Evolutionary conservation across 1,284 basidiomycete species (phyloP).

Genomic region (Coriolopsis trogii): DNA sequence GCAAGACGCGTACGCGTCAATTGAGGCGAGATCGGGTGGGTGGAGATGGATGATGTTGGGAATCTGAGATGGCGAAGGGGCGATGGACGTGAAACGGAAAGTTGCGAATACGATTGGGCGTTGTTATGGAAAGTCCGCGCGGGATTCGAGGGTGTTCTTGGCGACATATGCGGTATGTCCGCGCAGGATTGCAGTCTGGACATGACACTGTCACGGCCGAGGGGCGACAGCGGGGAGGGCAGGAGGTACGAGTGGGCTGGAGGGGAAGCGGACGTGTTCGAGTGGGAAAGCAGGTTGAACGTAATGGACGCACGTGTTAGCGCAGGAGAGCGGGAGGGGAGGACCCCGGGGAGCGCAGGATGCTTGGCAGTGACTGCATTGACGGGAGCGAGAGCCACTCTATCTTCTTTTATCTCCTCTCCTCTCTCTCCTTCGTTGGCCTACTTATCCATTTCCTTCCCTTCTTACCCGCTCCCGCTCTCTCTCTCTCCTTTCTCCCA

Average conservation of each 20-base stretch:
- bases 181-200: too few species aligned
- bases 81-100: slow-evolving; percentile 26
- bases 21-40: slow-evolving; percentile 14
- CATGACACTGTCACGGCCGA: neutral
- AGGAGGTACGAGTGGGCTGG: neutral
- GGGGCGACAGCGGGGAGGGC: neutral
- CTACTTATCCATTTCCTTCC: slow-evolving; percentile 27
- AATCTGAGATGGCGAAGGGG: slow-evolving; percentile 22
- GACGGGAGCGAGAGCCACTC: slow-evolving; percentile 16
- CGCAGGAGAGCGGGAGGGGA: neutral
- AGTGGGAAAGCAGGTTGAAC: slow-evolving; percentile 3
- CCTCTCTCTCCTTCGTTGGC: slow-evolving; percentile 22
- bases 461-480: slow-evolving; percentile 36
- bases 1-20: slow-evolving; percentile 10
- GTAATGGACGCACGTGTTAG: slow-evolving; percentile 29
- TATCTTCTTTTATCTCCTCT: slow-evolving; percentile 17
- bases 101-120: slow-evolving; percentile 16
- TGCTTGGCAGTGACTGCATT: slow-evolving; percentile 17
- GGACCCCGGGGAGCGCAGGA: slow-evolving; percentile 28
- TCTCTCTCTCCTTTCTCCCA: slow-evolving; percentile 25
- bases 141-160: slow-evolving; percentile 8
- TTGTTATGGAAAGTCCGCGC: slow-evolving; percentile 13
- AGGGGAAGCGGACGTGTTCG: slow-evolving; percentile 1
- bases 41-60: slow-evolving; percentile 21
- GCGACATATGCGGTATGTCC: too few species aligned